phyloP scores from a whole-genome alignment of 495 filamentous ascomycete species.

The Aspergillus heteromorphus region DNA sequence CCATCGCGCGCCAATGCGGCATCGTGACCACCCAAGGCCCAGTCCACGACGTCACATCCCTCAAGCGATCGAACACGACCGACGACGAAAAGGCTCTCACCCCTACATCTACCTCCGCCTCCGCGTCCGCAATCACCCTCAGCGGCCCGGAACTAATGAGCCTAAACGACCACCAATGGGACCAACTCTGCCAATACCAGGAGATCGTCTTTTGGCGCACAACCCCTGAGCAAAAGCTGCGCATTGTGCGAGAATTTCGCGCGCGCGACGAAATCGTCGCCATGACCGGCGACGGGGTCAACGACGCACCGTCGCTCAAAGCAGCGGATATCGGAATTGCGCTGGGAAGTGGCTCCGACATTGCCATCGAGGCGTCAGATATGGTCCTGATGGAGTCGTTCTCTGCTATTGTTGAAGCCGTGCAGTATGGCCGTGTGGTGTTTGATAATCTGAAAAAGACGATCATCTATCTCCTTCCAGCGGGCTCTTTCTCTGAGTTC shows the following conservation, averaged over 20 bases:
- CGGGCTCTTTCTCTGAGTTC: conserved; percentile 63
- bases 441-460: conserved; percentile 57
- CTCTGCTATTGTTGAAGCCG: conserved; percentile 59
- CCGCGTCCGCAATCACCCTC: conserved; percentile 39
- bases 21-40: conserved; percentile 43
- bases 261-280: conserved; percentile 39
- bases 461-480: conserved; percentile 52
- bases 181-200: conserved; percentile 48
- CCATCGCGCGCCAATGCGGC: conserved; percentile 58
- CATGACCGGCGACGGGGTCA: conserved; percentile 57
- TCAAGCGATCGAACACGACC: conserved; percentile 4
- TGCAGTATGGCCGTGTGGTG: conserved; percentile 51
- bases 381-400: conserved; percentile 68
- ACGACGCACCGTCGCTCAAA: conserved; percentile 54
- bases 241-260: conserved; percentile 65
- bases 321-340: conserved; percentile 51
- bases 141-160: conserved; percentile 55
- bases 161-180: conserved; percentile 56
- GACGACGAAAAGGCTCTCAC: conserved; percentile 12
- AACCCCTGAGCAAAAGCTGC: conserved; percentile 68
- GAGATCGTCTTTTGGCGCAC: conserved; percentile 69
- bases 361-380: conserved; percentile 66
- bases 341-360: conserved; percentile 48
- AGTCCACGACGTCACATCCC: conserved; percentile 12
- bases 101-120: conserved; percentile 5